A percentile compares a stretch with the other conserved stretches of the same genome.
Evolutionary conservation across 305 asterid genomes (phyloP).

Genomic region (Ajuga reptans): DNA sequence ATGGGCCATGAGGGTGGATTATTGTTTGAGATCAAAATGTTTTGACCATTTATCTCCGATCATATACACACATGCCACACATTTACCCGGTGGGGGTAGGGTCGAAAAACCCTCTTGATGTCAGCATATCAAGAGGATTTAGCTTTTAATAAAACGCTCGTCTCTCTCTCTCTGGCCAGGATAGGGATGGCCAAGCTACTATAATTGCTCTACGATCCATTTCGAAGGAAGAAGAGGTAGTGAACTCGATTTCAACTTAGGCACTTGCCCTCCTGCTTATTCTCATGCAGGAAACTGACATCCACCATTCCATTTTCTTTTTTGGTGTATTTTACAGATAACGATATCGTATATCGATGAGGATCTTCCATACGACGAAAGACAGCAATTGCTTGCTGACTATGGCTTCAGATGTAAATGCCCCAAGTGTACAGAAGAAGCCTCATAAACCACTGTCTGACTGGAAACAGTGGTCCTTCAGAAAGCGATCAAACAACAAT

Average conservation of each 20-base stretch:
- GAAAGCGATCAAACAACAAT: too few species aligned
- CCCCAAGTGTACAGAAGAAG: constrained; percentile 57
- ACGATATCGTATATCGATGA: constrained; percentile 90
- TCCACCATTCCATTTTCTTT: neutral
- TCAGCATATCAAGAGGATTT: neutral
- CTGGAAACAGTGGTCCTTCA: too few species aligned
- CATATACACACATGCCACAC: too few species aligned
- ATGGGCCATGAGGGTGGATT: too few species aligned
- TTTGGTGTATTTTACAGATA: constrained; percentile 36
- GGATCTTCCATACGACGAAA: constrained; percentile 63
- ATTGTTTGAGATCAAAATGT: too few species aligned
- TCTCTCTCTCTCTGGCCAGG: constrained; percentile 37
- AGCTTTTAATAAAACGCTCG: neutral
- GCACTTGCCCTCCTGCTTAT: neutral
- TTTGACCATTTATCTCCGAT: too few species aligned
- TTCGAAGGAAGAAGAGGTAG: constrained; percentile 73
- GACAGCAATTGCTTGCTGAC: constrained; percentile 65
- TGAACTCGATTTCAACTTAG: neutral
- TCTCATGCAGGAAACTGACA: neutral
- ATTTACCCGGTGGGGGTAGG: too few species aligned
- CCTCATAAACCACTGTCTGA: constrained; percentile 19
- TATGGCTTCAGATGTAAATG: constrained; percentile 80
- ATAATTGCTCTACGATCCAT: constrained; percentile 58
- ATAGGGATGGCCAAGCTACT: constrained; percentile 76
- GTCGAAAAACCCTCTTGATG: neutral